Evolutionary conservation across 176 grass and related monocot species (phyloP).

Genomic region (Aegilops longissima): DNA sequence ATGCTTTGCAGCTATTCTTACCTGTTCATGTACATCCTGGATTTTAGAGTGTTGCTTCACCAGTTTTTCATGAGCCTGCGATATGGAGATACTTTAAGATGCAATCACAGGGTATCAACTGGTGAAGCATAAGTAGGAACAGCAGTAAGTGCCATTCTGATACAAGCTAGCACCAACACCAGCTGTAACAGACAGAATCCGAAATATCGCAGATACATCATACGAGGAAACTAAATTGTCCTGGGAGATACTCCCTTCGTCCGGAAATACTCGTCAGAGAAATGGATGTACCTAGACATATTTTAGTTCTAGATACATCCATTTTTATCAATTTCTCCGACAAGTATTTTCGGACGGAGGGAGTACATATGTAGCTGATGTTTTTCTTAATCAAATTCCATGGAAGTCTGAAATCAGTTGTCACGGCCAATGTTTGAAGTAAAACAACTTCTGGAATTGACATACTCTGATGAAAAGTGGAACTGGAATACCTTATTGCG

Average conservation of each 20-base stretch:
- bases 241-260: not conserved
- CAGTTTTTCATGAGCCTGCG: conserved; percentile 72
- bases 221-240: not conserved
- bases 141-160: not conserved
- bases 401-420: not conserved
- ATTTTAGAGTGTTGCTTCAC: conserved; percentile 56
- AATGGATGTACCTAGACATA: no score
- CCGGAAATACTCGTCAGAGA: not conserved
- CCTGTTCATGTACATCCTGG: conserved; percentile 69
- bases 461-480: not conserved
- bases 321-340: no score
- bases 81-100: conserved; percentile 21
- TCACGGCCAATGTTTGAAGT: not conserved
- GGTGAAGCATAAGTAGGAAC: conserved; percentile 12
- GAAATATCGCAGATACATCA: not conserved
- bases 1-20: conserved; percentile 32
- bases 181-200: not conserved
- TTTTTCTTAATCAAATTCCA: not conserved
- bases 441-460: not conserved
- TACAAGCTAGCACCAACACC: not conserved
- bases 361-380: not conserved
- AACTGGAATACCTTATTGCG: conserved; percentile 62
- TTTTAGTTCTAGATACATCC: no score
- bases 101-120: not conserved
- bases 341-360: no score